Percentiles rank a stretch among this genome's conserved stretches.
Evolutionary conservation across 2,329 filamentous ascomycete species (phyloP).

Genomic region (Seiridium unicorne): DNA sequence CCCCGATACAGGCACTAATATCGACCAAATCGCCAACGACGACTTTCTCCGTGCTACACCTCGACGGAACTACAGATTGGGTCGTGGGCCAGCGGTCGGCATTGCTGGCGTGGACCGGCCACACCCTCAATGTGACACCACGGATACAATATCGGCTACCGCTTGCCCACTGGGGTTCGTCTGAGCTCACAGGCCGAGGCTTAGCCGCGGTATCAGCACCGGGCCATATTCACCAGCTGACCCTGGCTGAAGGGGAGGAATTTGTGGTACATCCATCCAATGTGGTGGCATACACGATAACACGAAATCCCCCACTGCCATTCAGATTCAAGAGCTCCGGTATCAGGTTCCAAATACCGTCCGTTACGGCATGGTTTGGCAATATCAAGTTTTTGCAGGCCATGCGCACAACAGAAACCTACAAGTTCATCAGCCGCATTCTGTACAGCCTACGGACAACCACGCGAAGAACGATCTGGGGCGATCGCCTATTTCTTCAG

Average conservation of each 20-base stretch:
- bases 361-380: constrained; percentile 62
- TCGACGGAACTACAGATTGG: constrained; percentile 95
- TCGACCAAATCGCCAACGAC: constrained; percentile 84
- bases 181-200: constrained; percentile 82
- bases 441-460: constrained; percentile 73
- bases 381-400: constrained; percentile 71
- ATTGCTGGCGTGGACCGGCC: constrained; percentile 94
- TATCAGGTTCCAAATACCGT: constrained; percentile 77
- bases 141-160: constrained; percentile 73
- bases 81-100: constrained; percentile 85
- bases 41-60: constrained; percentile 81
- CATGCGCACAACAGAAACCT: constrained; percentile 69
- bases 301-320: constrained; percentile 70
- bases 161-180: constrained; percentile 87
- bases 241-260: constrained; percentile 78
- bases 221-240: constrained; percentile 86
- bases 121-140: constrained; percentile 75
- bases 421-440: constrained; percentile 65
- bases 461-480: constrained; percentile 82
- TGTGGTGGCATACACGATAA: constrained; percentile 85
- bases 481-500: constrained; percentile 86
- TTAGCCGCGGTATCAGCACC: constrained; percentile 81
- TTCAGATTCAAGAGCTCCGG: constrained; percentile 83
- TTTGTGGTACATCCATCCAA: constrained; percentile 90
- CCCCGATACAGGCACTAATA: constrained; percentile 83